Evolutionary conservation across 768 basidiomycete genomes (phyloP).

Genomic region (Suillus occidentalis): DNA sequence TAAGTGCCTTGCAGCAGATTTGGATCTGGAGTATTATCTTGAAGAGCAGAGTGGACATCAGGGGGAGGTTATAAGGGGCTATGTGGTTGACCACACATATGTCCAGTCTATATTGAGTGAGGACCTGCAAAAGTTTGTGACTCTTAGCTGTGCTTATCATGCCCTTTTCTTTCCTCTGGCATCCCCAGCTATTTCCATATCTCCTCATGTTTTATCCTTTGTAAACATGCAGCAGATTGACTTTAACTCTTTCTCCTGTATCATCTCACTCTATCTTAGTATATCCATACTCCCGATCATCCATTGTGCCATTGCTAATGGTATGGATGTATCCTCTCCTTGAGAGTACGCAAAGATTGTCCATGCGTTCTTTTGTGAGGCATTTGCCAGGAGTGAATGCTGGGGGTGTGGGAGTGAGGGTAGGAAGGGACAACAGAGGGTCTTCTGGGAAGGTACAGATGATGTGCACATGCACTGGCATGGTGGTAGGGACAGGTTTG

Average conservation of each 20-base stretch:
- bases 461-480: slow-evolving; percentile 35
- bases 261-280: no score
- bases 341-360: background rate
- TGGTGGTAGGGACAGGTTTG: background rate
- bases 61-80: background rate
- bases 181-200: no score
- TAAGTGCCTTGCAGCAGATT: background rate
- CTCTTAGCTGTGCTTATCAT: background rate
- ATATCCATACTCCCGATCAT: no score
- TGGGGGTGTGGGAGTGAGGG: slow-evolving; percentile 24
- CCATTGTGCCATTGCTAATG: no score
- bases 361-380: background rate
- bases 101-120: background rate
- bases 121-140: background rate
- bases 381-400: background rate
- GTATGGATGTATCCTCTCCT: no score
- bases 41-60: background rate
- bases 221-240: no score
- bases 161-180: background rate
- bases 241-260: no score
- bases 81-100: background rate
- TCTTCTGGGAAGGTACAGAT: slow-evolving; percentile 32
- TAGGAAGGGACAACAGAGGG: background rate
- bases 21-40: background rate
- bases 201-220: no score